Conservation (phyloP, 2,329 filamentous ascomycete genomes). For the Monosporascus sp. region DNA sequence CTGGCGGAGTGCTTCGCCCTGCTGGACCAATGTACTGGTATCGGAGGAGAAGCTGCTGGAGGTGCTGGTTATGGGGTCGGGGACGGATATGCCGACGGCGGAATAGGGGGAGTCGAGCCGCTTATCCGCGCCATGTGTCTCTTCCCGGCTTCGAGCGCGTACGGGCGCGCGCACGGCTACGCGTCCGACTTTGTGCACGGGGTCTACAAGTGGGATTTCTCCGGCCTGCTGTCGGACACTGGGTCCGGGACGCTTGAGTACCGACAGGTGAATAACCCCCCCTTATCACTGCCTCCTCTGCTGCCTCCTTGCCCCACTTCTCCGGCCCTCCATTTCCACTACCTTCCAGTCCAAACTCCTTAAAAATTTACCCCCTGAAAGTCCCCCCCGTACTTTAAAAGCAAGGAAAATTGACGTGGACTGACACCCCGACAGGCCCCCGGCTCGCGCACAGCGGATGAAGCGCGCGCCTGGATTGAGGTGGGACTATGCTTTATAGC, state of each 20-base stretch:
- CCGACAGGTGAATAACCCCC: slow-evolving; percentile 10
- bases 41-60: no score
- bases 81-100: slow-evolving; percentile 1
- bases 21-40: slow-evolving; percentile 14
- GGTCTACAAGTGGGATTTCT: slow-evolving; percentile 36
- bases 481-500: slow-evolving; percentile 30
- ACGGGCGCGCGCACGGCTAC: slow-evolving; percentile 25
- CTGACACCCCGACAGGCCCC: slow-evolving; percentile 21
- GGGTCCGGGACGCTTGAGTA: slow-evolving; percentile 31
- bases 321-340: not conserved
- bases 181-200: slow-evolving; percentile 31
- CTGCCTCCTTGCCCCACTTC: not conserved
- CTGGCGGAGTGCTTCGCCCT: slow-evolving; percentile 19
- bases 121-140: slow-evolving; percentile 29
- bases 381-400: not conserved
- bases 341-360: not conserved
- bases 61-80: not conserved
- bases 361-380: no score
- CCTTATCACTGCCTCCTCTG: not conserved
- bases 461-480: slow-evolving; percentile 27
- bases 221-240: slow-evolving; percentile 18
- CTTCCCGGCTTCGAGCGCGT: slow-evolving; percentile 23
- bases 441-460: slow-evolving; percentile 24
- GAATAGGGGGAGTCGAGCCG: not conserved
- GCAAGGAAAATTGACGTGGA: not conserved